Conservation (phyloP, 305 asterid genomes). For the Solanum hybrid region DNA sequence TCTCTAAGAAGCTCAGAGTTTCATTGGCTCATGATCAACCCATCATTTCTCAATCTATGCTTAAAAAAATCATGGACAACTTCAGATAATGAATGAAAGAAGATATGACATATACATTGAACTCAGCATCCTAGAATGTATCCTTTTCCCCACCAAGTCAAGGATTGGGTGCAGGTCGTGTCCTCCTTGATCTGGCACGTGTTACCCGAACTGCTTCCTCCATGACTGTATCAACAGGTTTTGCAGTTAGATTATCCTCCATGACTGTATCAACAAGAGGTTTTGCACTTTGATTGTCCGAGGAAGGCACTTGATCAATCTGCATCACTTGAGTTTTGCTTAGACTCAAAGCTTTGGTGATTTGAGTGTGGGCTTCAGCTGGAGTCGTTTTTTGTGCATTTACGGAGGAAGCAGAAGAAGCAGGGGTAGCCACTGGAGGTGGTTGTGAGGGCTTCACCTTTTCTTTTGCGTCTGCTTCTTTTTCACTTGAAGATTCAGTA, state of each 20-base stretch:
- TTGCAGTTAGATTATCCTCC: neutral
- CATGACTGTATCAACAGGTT: conserved; percentile 2
- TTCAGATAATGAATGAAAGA: neutral
- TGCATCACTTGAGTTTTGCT: neutral
- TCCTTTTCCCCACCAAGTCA: neutral
- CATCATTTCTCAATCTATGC: neutral
- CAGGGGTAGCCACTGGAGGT: conserved; percentile 2
- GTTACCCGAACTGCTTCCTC: conserved; percentile 4
- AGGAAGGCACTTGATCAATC: conserved; percentile 1
- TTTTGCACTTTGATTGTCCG: neutral
- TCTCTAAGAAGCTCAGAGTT: neutral
- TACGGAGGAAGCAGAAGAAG: neutral
- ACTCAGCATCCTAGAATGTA: neutral
- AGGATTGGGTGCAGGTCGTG: conserved; percentile 1
- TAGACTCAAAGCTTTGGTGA: neutral
- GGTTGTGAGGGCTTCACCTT: neutral
- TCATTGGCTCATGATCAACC: neutral
- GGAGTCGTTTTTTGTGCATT: neutral
- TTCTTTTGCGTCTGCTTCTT: neutral
- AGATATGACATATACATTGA: neutral
- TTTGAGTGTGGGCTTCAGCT: neutral
- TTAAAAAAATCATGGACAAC: neutral
- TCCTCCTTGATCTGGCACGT: conserved; percentile 13
- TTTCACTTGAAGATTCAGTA: neutral
- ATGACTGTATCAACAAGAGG: conserved; percentile 4